Base-by-base conservation (phyloP, 148 eudicot species). In the Diospyros kaki region DNA sequence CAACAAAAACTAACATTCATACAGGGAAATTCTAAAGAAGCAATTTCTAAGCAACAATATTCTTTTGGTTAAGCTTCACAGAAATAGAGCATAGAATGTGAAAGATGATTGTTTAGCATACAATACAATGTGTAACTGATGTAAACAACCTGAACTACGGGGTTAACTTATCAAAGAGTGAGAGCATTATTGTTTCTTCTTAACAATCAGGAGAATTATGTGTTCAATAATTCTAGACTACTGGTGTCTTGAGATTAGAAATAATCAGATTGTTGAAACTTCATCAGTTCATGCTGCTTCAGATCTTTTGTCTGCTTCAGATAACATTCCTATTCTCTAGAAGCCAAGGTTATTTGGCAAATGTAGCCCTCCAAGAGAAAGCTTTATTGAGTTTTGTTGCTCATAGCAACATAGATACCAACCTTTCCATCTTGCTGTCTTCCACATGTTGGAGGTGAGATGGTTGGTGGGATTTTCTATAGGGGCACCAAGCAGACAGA, bases 161-260 rank as follows among this genome's bases (percentile, higher is more conserved):
- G 11, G 45, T 15, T n/a, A 68, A 12, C 45, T 62, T 14, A 8
- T 40, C 10, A 17, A 39, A 58, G 58, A 6, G 51, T 39, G 40
- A 50, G 68, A 73, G 66, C 66, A 46, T 60, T 60, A 73, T 6
- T 46, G 56, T 38, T 73, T 46, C 50, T 60, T 11, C n/a, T 9
- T 61, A 13, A 8, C 5, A 40, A 18, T 74, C 40, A 51, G 69
- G 60, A 42, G 6, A 3, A 13, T 70, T 58, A 3, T 4, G 58
- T 51, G 38, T 59, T 13, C 28, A 28, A 28, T 28, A 28, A 28
- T 28, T 28, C 28, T 28, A 28, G 28, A 28, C 28, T 28, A 28
- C 28, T 28, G 28, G 43, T 4, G 8, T 42, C 51, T 54, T 55
- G 38, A 71, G 51, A 41, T 71, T 38, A 71, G 4, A 56, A 71